Evolutionary conservation across 2,329 filamentous ascomycete genomes (phyloP), one percentile per base, ranked within the genome.

Genomic region (Neurospora sp.): DNA sequence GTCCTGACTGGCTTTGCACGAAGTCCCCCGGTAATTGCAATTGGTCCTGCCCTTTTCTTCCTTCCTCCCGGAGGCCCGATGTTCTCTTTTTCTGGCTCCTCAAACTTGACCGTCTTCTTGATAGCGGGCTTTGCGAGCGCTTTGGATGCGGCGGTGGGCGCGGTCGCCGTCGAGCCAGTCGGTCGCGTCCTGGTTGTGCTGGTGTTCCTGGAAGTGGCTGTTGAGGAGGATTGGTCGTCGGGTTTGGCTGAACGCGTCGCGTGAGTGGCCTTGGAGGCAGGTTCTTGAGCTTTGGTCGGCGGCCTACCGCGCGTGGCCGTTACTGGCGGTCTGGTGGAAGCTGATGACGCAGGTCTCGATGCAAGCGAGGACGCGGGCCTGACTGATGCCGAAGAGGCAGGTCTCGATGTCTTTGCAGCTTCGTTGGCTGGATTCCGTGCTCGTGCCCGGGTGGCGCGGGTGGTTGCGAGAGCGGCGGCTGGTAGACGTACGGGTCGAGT

Each of bases 21-120:
- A 17, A 84, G 77, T 36, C 82, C 79, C 11, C 76, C 72, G 10
- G 78, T 69, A 6, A 68, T 19, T 2, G 77, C 68, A 5, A 62
- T 62, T 36, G 52, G 28, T n/a, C 23, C 72, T 66, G 79, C 72
- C 75, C 83, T 83, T 38, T 76, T 72, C 70, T 79, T 81, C 28
- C 73, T 70, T 4, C 77, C 69, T 2, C 78, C 74, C 15, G 73
- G 23, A 15, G 85, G 86, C 23, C 82, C 77, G 43, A 87, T 78
- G 73, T 90, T 90, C 76, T 90, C 88, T 79, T 90, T 90, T 76
- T 89, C 87, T 3, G 86, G 85, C 74, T 87, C 86, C 76, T 89
- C 83, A 77, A 90, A 90, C 70, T 85, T 88, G 75, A 90, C 88
- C 2, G 82, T 84, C 81, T 89, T 90, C 80, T 86, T 89, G 40